These are phyloP conservation scores for Magnolia changhungtana DNA, from an alignment of 164 flowering plant genomes.

Conservation along the genomic window DNA sequence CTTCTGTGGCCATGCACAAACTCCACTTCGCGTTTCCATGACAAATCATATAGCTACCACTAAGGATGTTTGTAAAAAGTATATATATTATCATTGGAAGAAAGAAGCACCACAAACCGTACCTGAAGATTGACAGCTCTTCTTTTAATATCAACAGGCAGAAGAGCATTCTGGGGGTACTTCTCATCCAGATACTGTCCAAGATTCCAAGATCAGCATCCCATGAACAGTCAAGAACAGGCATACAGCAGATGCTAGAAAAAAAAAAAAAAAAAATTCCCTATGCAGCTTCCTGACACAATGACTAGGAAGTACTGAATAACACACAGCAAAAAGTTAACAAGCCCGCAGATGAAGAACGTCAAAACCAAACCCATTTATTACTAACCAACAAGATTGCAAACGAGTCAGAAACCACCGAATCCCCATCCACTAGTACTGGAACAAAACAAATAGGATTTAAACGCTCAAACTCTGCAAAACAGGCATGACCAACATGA, in stretches of 20 bases:
- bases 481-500: background rate
- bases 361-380: background rate
- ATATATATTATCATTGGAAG: background rate
- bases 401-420: constrained; percentile 57
- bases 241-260: background rate
- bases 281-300: background rate
- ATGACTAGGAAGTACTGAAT: background rate
- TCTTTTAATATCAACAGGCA: constrained; percentile 42
- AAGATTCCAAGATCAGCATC: background rate
- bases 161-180: constrained; percentile 43
- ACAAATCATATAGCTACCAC: background rate
- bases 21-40: background rate
- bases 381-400: constrained; percentile 60
- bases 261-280: background rate
- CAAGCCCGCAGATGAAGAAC: background rate
- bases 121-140: constrained; percentile 59
- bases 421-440: constrained; percentile 56
- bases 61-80: background rate
- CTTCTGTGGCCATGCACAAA: background rate
- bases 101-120: background rate
- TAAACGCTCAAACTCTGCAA: constrained; percentile 53
- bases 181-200: constrained; percentile 61
- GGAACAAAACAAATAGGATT: constrained; percentile 64
- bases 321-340: background rate
- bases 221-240: constrained; percentile 6